A percentile compares a stretch with the other conserved stretches of the same genome.
These are phyloP conservation scores for Raffaelea arxii DNA, from an alignment of 2,329 filamentous ascomycete species.

Conservation along the genomic window DNA sequence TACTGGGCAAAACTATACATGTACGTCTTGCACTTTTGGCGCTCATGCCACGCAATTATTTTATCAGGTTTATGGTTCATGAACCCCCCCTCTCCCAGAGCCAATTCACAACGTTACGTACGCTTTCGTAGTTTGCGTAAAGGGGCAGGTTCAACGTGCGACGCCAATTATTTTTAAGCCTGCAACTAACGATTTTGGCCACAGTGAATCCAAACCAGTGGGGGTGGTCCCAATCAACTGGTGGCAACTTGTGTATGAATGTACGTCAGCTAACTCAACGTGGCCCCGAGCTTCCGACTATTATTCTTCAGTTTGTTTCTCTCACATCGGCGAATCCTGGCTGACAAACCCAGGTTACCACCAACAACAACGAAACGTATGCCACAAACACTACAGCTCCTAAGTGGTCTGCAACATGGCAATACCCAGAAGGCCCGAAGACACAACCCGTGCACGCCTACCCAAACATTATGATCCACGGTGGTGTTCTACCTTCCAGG, in stretches of 20 bases:
- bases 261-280: conserved; percentile 26
- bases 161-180: too few relatives aligned
- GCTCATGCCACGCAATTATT: background rate
- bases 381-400: conserved; percentile 34
- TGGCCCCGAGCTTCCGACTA: background rate
- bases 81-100: background rate
- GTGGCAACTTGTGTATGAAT: conserved; percentile 38
- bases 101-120: too few relatives aligned
- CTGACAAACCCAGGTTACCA: conserved; percentile 28
- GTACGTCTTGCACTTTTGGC: conserved; percentile 22
- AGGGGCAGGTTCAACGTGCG: too few relatives aligned
- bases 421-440: conserved; percentile 29
- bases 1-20: conserved; percentile 33
- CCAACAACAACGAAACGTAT: conserved; percentile 40
- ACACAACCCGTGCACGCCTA: conserved; percentile 42
- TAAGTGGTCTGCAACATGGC: conserved; percentile 42
- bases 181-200: conserved; percentile 1
- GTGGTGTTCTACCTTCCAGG: conserved; percentile 29
- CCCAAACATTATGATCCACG: conserved; percentile 40
- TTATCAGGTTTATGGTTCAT: conserved; percentile 6
- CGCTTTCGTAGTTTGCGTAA: too few relatives aligned
- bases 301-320: too few relatives aligned
- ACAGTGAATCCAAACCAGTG: conserved; percentile 48
- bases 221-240: conserved; percentile 30
- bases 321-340: background rate